Evolutionary conservation across 2,329 filamentous ascomycete species (phyloP), one percentile per base, ranked within the genome.

Genomic region (Dryadomyces quercus-mongolicae): DNA sequence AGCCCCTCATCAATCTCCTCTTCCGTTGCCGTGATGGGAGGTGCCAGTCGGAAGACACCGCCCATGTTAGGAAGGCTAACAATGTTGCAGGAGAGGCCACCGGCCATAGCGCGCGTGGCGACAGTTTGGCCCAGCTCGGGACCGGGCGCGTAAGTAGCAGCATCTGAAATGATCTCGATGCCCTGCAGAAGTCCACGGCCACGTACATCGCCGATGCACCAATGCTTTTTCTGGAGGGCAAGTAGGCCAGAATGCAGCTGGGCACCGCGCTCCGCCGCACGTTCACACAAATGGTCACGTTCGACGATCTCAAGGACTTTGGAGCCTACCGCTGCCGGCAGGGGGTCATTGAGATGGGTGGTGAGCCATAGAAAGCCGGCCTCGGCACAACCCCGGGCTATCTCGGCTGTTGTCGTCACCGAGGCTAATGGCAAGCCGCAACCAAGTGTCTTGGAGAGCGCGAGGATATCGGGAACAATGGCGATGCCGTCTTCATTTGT

Each of bases 241-340:
- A 65, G 65, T n/a, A 80, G 70, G 1, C 72, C 77, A 0, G 62
- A 66, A 55, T 73, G 73, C 3, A 83, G 65, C 21, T 73, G 63
- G 2, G 65, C 56, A 1, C 79, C 78, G 6, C 72, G 66, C 31
- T 64, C 61, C 6, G 66, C 62, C 5, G 78, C 72, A 2, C 70
- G 68, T 56, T 66, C 64, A 18, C 77, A 72, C 10, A 84, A 66
- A 20, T 71, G 66, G 57, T 84, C 80, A 1, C 79, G 68, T 20
- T 76, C 68, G 1, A 84, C 76, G 13, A 83, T 78, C 56, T 84
- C 78, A 1, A 84, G 69, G 2, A 83, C 80, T 60, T 82, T 82
- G 57, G 76, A 69, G 0, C 79, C 80, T 1, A 84, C 78, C 0
- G 79, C 76, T 0, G 78, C 78, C 0, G 80, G 74, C 0, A 84